A percentile compares a stretch with the other conserved stretches of the same genome.
These are phyloP conservation scores for Calonectria honghensis DNA, from an alignment of 2,329 filamentous ascomycete species.

Conservation along the genomic window DNA sequence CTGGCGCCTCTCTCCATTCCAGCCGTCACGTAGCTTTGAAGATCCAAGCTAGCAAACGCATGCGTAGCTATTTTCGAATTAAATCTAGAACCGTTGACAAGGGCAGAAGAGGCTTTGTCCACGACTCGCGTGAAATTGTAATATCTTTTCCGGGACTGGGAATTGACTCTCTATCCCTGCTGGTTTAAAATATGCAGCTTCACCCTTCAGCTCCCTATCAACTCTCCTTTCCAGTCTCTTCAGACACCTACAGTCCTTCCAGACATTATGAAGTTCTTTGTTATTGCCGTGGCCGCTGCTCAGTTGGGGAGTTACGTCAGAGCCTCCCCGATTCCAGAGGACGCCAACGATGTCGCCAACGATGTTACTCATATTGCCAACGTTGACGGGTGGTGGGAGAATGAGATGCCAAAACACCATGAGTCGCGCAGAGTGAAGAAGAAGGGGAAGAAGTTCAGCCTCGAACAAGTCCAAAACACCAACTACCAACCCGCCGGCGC, in stretches of 20 bases:
- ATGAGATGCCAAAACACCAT: conserved; percentile 28
- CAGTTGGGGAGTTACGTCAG: conserved; percentile 24
- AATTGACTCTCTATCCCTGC: conserved; percentile 4
- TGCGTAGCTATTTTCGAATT: neutral
- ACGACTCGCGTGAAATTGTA: conserved; percentile 12
- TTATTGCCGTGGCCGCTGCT: conserved; percentile 16
- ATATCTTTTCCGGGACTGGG: conserved; percentile 1
- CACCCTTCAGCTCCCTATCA: neutral
- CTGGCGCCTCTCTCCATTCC: conserved; percentile 20
- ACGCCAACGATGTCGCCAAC: neutral
- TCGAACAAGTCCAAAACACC: conserved; percentile 60
- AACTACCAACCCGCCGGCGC: conserved; percentile 59
- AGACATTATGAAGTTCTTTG: conserved; percentile 39
- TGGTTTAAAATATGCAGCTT: neutral
- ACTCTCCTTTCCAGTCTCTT: neutral
- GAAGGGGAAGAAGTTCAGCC: conserved; percentile 50
- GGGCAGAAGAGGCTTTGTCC: conserved; percentile 5
- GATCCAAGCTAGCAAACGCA: conserved; percentile 18
- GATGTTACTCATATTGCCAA: neutral
- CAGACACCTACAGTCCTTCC: neutral
- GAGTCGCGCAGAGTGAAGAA: conserved; percentile 35
- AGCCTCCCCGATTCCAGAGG: conserved; percentile 4
- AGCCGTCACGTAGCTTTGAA: conserved; percentile 4
- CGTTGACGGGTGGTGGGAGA: conserved; percentile 36
- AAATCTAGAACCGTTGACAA: conserved; percentile 20